These are phyloP conservation scores for Wickerhamomyces bovis DNA, from an alignment of 805 yeast genomes.

Conservation along the genomic window DNA sequence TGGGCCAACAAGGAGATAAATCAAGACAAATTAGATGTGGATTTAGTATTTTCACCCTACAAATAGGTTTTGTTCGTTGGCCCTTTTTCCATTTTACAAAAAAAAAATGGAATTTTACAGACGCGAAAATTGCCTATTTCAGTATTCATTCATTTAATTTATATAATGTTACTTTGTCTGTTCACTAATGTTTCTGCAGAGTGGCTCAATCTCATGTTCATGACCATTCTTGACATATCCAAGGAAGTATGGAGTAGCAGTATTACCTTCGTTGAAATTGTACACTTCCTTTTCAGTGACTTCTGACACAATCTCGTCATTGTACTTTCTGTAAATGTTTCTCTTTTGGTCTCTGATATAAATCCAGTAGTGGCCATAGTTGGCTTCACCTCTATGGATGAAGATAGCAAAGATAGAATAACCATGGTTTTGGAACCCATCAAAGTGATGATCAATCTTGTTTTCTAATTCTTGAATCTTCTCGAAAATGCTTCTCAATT, in stretches of 20 bases:
- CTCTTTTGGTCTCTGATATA: conserved; percentile 74
- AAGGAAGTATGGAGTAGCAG: conserved; percentile 91
- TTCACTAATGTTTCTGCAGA: conserved; percentile 40
- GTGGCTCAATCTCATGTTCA: conserved; percentile 53
- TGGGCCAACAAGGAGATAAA: not conserved
- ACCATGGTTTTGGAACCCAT: conserved; percentile 53
- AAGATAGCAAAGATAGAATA: conserved; percentile 87
- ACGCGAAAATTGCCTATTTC: not conserved
- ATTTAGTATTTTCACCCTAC: not conserved
- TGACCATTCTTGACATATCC: conserved; percentile 72
- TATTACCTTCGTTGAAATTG: conserved; percentile 59
- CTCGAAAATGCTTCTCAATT: conserved; percentile 36
- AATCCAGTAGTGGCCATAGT: conserved; percentile 96
- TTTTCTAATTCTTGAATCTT: conserved; percentile 39
- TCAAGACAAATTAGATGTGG: not conserved
- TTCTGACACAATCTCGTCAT: conserved; percentile 90
- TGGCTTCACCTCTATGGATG: conserved; percentile 93
- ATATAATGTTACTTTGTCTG: not conserved
- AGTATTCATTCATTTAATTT: not conserved
- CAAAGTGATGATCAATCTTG: conserved; percentile 55
- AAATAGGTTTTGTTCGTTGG: not conserved
- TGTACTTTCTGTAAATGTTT: conserved; percentile 77
- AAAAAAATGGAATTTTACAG: not conserved
- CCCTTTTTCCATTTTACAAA: not conserved
- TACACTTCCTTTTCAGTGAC: conserved; percentile 62